Conservation (phyloP, 2,329 filamentous ascomycete species). For the Ambrosiella beaveri region DNA sequence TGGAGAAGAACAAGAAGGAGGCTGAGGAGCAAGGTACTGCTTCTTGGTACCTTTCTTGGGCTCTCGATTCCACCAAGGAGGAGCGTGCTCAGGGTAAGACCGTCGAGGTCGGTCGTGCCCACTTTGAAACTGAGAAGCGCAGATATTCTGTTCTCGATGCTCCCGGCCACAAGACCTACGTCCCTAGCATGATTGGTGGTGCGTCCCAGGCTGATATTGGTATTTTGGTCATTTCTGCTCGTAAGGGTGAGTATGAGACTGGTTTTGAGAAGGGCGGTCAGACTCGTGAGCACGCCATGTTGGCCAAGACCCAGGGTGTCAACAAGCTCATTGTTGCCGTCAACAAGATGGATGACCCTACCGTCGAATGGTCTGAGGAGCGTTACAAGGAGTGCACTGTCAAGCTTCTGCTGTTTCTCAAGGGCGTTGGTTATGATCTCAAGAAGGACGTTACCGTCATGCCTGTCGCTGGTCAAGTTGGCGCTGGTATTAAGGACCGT, state of each 20-base stretch:
- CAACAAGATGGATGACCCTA: conserved; percentile 99
- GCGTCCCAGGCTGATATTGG: conserved; percentile 87
- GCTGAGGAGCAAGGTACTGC: conserved; percentile 92
- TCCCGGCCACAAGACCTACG: conserved; percentile 93
- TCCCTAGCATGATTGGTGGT: conserved; percentile 95
- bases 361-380: conserved; percentile 87
- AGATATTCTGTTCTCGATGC: conserved; percentile 94
- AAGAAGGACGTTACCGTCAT: conserved; percentile 91
- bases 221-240: conserved; percentile 85
- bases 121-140: conserved; percentile 92
- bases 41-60: conserved; percentile 98
- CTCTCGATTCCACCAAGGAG: conserved; percentile 90
- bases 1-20: conserved; percentile 96
- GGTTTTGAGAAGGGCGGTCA: conserved; percentile 94
- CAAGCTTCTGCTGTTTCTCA: conserved; percentile 76
- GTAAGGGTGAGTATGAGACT: conserved; percentile 97
- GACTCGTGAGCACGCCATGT: conserved; percentile 90
- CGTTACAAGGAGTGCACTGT: conserved; percentile 85
- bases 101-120: conserved; percentile 87
- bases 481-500: conserved; percentile 73
- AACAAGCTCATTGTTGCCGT: conserved; percentile 89
- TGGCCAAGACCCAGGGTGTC: conserved; percentile 95
- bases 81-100: conserved; percentile 95
- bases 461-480: conserved; percentile 83
- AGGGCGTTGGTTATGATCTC: conserved; percentile 81